Percentiles rank a stretch among this genome's conserved stretches.
Conservation (phyloP, 1,139 yeast species). For the Debaryomyces robertsiae region DNA sequence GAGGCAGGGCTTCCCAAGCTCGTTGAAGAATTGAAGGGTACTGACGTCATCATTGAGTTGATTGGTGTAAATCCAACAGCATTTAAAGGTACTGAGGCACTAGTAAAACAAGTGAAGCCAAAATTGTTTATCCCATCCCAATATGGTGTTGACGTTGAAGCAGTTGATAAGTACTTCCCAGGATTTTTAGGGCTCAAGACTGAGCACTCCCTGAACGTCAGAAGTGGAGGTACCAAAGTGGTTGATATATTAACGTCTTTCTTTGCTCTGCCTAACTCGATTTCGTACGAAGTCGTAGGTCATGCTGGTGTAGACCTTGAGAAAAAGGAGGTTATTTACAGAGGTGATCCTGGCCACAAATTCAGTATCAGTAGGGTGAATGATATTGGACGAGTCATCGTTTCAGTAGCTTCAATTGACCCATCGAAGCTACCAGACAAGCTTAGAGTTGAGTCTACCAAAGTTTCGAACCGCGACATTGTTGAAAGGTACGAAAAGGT, state of each 20-base stretch:
- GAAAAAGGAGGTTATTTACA: slow-evolving; percentile 36
- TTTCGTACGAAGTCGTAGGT: slow-evolving; percentile 36
- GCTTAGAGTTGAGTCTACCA: slow-evolving; percentile 48
- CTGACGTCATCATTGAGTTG: slow-evolving; percentile 55
- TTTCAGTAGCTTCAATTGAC: slow-evolving; percentile 40
- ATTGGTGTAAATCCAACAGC: slow-evolving; percentile 23
- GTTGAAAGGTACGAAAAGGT: slow-evolving; percentile 43
- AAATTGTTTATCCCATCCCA: slow-evolving; percentile 64
- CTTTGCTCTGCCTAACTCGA: slow-evolving; percentile 46
- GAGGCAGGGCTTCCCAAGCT: slow-evolving; percentile 27
- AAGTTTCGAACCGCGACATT: slow-evolving; percentile 39
- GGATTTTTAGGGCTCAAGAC: slow-evolving; percentile 41
- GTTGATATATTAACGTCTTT: slow-evolving; percentile 49
- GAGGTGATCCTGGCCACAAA: slow-evolving; percentile 43
- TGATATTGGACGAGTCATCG: slow-evolving; percentile 54
- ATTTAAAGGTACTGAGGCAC: slow-evolving; percentile 29
- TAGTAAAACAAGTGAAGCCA: slow-evolving; percentile 46
- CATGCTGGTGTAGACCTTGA: slow-evolving; percentile 42
- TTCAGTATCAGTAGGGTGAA: slow-evolving; percentile 34
- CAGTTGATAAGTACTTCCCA: slow-evolving; percentile 27
- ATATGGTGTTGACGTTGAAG: slow-evolving; percentile 51
- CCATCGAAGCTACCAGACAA: slow-evolving; percentile 46
- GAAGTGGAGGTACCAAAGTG: slow-evolving; percentile 52
- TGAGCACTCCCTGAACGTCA: slow-evolving; percentile 40
- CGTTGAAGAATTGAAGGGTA: slow-evolving; percentile 41